Percentiles rank a stretch among this genome's conserved stretches.
phyloP scores from a whole-genome alignment of 2,329 filamentous ascomycete species.

The Colletotrichum spaethianum region DNA sequence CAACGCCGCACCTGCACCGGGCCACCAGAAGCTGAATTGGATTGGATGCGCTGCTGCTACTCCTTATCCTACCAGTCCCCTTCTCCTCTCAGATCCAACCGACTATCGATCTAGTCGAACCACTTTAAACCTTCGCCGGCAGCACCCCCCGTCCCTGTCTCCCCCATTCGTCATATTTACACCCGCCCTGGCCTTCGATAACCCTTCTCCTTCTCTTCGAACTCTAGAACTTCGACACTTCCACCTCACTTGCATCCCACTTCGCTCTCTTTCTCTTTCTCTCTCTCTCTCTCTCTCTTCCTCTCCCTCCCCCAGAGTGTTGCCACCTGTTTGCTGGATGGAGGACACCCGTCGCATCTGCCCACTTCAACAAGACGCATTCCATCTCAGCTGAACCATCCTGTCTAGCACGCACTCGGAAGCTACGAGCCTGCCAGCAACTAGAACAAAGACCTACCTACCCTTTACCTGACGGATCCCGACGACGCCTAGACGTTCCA shows the following conservation, averaged over 20 bases:
- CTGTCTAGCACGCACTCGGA: constrained; percentile 9
- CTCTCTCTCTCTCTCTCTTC: neutral
- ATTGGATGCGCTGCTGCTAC: neutral
- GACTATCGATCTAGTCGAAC: constrained; percentile 39
- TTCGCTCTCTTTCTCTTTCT: neutral
- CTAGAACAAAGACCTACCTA: constrained; percentile 26
- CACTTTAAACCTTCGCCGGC: constrained; percentile 40
- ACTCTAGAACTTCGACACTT: constrained; percentile 41
- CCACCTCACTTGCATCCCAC: constrained; percentile 24
- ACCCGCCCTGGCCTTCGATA: constrained; percentile 35
- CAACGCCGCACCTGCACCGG: neutral
- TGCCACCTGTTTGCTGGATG: constrained; percentile 5
- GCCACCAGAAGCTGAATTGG: neutral
- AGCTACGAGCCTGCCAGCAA: constrained; percentile 6
- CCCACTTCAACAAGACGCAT: constrained; percentile 8
- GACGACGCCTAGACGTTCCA: constrained; percentile 9
- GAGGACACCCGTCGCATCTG: neutral
- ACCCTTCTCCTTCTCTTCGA: constrained; percentile 41
- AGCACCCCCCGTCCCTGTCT: constrained; percentile 32
- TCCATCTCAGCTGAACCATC: constrained; percentile 5
- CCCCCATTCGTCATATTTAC: constrained; percentile 39
- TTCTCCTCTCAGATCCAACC: constrained; percentile 33
- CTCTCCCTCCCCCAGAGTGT: neutral
- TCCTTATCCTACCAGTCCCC: constrained; percentile 10
- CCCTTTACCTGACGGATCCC: constrained; percentile 20